These are phyloP conservation scores for Metschnikowia lachancei DNA, from an alignment of 805 yeast genomes.

Conservation along the genomic window DNA sequence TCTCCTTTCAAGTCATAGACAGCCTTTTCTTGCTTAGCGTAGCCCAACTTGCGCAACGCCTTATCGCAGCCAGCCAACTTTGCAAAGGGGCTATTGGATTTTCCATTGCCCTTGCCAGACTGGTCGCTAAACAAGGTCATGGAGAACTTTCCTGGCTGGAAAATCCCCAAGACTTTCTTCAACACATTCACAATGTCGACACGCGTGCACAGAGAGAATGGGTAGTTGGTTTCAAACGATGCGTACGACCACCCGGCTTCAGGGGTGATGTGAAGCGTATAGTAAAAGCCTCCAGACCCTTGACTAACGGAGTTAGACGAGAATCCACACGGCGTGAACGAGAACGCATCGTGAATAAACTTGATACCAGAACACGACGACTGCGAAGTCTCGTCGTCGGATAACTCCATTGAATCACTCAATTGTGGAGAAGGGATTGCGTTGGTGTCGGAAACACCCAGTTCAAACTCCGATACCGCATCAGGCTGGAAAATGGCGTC, in stretches of 20 bases:
- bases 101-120: conserved; percentile 5
- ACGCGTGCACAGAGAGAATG: conserved; percentile 36
- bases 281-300: conserved; percentile 48
- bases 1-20: conserved; percentile 68
- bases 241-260: conserved; percentile 95
- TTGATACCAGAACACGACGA: conserved; percentile 14
- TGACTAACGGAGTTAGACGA: conserved; percentile 79
- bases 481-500: conserved; percentile 49
- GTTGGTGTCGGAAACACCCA: not conserved
- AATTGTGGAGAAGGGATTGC: conserved; percentile 36
- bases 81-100: conserved; percentile 5
- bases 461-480: not conserved
- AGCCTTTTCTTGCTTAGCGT: conserved; percentile 62
- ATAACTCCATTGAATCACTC: conserved; percentile 28
- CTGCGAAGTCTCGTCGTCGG: conserved; percentile 16
- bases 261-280: conserved; percentile 92
- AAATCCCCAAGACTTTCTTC: conserved; percentile 55
- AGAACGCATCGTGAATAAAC: conserved; percentile 78
- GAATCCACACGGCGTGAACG: conserved; percentile 92
- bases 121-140: conserved; percentile 36
- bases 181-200: conserved; percentile 55
- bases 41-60: conserved; percentile 39
- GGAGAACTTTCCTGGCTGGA: conserved; percentile 76
- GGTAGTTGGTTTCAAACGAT: conserved; percentile 87
- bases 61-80: conserved; percentile 15